These are phyloP conservation scores for Globisporangium paddicum DNA, from an alignment of 352 stramenopile species.

Conservation along the genomic window DNA sequence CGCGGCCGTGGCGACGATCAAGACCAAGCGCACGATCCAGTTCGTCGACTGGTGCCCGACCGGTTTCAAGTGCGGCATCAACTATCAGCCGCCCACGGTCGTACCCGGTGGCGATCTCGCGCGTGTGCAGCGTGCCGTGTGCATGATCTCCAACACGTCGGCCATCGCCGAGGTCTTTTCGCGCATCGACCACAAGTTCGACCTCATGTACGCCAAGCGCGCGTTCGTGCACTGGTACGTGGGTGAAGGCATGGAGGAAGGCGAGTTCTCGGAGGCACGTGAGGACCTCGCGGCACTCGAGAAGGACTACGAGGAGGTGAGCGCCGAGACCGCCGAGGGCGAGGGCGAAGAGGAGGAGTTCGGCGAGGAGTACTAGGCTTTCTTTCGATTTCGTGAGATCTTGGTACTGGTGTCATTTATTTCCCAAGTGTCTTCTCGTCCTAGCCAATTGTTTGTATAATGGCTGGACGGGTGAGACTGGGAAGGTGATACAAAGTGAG, in stretches of 20 bases:
- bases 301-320: slow-evolving; percentile 99
- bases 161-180: slow-evolving; percentile 98
- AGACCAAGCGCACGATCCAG: slow-evolving; percentile 99
- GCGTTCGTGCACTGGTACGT: slow-evolving; percentile 99
- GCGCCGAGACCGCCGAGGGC: slow-evolving; percentile 95
- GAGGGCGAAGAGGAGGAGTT: slow-evolving; percentile 94
- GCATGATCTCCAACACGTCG: slow-evolving; percentile 99
- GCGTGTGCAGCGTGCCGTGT: slow-evolving; percentile 96
- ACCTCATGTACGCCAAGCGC: slow-evolving; percentile 99
- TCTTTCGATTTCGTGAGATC: too few species aligned
- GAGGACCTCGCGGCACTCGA: slow-evolving; percentile 97
- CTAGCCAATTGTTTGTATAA: slow-evolving; percentile 2
- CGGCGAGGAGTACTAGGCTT: slow-evolving; percentile 81
- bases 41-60: slow-evolving; percentile 99
- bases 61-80: slow-evolving; percentile 99
- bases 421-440: not conserved
- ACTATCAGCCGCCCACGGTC: slow-evolving; percentile 97
- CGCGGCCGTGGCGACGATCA: slow-evolving; percentile 96
- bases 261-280: slow-evolving; percentile 98
- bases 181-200: slow-evolving; percentile 99
- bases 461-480: not conserved
- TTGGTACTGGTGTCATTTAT: not conserved
- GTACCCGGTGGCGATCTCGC: slow-evolving; percentile 96
- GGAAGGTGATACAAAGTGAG: not conserved
- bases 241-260: slow-evolving; percentile 99